phyloP scores from a whole-genome alignment of 768 basidiomycete species.

The Agrocybe chaxingu region DNA sequence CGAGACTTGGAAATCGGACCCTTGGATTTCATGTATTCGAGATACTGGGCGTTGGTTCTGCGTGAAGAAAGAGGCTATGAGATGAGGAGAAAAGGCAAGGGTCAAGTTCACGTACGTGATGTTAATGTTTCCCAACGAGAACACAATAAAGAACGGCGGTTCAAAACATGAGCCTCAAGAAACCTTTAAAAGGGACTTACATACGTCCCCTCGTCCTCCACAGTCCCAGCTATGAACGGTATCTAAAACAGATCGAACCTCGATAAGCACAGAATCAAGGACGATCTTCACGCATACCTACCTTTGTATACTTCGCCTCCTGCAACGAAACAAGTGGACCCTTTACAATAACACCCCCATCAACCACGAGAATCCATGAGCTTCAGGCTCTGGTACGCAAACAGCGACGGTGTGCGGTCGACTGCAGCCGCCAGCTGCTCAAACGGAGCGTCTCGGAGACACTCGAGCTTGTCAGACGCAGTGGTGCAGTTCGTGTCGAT shows the following conservation, averaged over 20 bases:
- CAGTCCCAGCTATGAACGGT: slow-evolving; percentile 28
- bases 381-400: slow-evolving; percentile 24
- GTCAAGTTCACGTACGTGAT: slow-evolving; percentile 17
- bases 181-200: slow-evolving; percentile 15
- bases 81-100: neutral
- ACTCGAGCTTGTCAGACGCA: slow-evolving; percentile 25
- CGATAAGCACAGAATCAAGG: neutral
- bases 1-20: neutral
- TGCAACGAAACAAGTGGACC: slow-evolving; percentile 23
- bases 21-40: slow-evolving; percentile 13
- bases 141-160: slow-evolving; percentile 7
- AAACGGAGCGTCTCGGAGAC: slow-evolving; percentile 29
- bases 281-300: neutral
- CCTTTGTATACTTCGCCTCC: slow-evolving; percentile 28
- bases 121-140: slow-evolving; percentile 14
- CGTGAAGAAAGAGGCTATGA: neutral
- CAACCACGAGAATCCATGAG: slow-evolving; percentile 33
- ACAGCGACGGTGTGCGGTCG: slow-evolving; percentile 25
- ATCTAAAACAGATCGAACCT: slow-evolving; percentile 12
- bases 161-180: neutral
- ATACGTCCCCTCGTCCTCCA: slow-evolving; percentile 42
- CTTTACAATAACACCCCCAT: slow-evolving; percentile 30
- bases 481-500: slow-evolving; percentile 24
- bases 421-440: slow-evolving; percentile 26
- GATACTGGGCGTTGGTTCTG: slow-evolving; percentile 18